A percentile compares a stretch with the other conserved stretches of the same genome.
Conservation (phyloP, 768 basidiomycete species). For the Tulasnella sp. region DNA sequence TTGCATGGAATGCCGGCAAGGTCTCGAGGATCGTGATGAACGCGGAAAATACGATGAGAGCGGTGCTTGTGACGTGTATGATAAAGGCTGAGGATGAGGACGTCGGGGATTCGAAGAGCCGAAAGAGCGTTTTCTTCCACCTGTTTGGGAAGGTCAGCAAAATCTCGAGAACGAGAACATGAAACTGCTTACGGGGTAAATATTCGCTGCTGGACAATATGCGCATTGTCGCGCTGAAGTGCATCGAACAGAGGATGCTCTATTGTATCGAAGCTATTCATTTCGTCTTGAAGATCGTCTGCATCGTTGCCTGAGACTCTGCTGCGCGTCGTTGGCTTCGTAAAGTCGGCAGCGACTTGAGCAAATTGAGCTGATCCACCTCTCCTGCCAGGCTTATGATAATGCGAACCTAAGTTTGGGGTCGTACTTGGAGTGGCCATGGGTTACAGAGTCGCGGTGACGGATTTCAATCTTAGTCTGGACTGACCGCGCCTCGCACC, state of each 20-base stretch:
- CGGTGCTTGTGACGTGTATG: constrained; percentile 61
- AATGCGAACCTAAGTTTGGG: background rate
- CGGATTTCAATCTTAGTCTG: background rate
- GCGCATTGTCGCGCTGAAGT: background rate
- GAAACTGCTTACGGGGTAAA: constrained; percentile 1
- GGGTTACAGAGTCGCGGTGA: background rate
- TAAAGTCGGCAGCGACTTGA: constrained; percentile 6
- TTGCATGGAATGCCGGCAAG: constrained; percentile 64
- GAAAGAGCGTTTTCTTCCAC: constrained; percentile 60
- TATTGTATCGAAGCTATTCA: background rate
- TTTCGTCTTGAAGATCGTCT: constrained; percentile 8
- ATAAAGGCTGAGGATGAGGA: constrained; percentile 70
- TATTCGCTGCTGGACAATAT: background rate
- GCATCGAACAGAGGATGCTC: constrained; percentile 13
- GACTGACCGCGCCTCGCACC: background rate
- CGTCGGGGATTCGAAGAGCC: constrained; percentile 71
- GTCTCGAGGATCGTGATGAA: constrained; percentile 73
- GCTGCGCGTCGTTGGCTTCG: background rate
- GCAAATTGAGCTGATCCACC: background rate
- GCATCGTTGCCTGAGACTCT: background rate
- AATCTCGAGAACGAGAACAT: background rate
- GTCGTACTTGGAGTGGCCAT: background rate
- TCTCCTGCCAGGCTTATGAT: background rate
- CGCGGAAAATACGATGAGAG: constrained; percentile 65
- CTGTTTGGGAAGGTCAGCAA: background rate